phyloP scores from a whole-genome alignment of 805 yeast genomes.

The Naumovozyma castellii region DNA sequence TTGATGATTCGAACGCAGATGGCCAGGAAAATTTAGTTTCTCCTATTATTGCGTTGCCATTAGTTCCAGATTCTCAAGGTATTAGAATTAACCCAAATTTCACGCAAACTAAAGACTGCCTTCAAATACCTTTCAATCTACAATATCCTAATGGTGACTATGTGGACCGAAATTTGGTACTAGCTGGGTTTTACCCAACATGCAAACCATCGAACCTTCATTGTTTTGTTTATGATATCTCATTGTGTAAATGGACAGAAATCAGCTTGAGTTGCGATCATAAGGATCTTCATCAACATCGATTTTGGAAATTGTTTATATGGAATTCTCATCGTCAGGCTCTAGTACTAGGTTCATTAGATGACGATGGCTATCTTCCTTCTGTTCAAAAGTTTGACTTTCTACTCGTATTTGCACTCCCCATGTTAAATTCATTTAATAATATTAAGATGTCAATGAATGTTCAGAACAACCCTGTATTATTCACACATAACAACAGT shows the following conservation, averaged over 20 bases:
- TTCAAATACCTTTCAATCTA: conserved; percentile 31
- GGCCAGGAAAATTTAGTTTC: conserved; percentile 5
- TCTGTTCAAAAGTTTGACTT: conserved; percentile 37
- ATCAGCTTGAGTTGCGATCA: conserved; percentile 45
- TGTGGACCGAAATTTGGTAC: conserved; percentile 57
- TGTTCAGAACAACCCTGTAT: not conserved
- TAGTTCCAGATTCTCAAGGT: conserved; percentile 27
- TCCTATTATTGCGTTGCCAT: conserved; percentile 30
- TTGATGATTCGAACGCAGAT: not conserved
- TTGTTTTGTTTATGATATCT: conserved; percentile 26
- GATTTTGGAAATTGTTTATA: conserved; percentile 58
- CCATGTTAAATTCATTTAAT: conserved; percentile 39
- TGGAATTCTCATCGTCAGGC: conserved; percentile 77
- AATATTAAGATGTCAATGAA: conserved; percentile 2
- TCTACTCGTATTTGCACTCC: conserved; percentile 44
- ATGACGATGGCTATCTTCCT: conserved; percentile 20
- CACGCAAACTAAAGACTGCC: conserved; percentile 10
- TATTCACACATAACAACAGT: not conserved
- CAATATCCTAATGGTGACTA: conserved; percentile 50
- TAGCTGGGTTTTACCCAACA: conserved; percentile 48
- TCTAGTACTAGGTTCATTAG: conserved; percentile 43
- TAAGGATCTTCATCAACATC: conserved; percentile 46
- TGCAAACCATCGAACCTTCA: conserved; percentile 24
- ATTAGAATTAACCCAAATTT: conserved; percentile 19
- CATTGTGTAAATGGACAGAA: conserved; percentile 48